Percentiles rank a stretch among this genome's conserved stretches.
Conservation (phyloP, 768 basidiomycete species). For the Rhizopogon salebrosus region DNA sequence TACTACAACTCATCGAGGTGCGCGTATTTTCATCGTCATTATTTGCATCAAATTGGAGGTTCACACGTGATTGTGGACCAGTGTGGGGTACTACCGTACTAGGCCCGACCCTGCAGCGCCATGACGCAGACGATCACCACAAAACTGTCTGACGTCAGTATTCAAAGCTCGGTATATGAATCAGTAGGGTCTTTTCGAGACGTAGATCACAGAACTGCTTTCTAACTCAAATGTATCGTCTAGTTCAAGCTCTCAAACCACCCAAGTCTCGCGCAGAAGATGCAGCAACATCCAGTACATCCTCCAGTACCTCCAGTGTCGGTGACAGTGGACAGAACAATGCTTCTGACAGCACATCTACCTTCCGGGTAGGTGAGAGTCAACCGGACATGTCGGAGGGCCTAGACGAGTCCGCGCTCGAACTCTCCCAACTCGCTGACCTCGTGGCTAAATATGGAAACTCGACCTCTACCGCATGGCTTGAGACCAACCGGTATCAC, state of each 20-base stretch:
- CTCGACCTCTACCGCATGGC: constrained; percentile 65
- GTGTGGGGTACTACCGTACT: too few relatives aligned
- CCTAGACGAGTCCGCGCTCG: constrained; percentile 3
- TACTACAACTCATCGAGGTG: too few relatives aligned
- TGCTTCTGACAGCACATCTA: neutral
- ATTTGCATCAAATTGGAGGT: too few relatives aligned
- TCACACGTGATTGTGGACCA: too few relatives aligned
- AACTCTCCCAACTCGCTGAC: constrained; percentile 31
- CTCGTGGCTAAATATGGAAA: constrained; percentile 65
- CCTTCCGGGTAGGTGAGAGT: neutral
- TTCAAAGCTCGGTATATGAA: neutral
- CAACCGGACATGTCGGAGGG: neutral
- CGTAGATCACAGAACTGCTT: neutral
- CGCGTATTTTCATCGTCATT: too few relatives aligned
- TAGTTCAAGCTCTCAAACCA: neutral
- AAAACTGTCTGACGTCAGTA: too few relatives aligned
- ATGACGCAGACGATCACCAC: too few relatives aligned
- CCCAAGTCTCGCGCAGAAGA: neutral
- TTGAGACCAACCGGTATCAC: constrained; percentile 51
- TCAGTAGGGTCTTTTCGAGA: neutral
- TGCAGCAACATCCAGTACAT: neutral
- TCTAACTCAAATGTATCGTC: neutral
- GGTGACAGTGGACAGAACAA: neutral
- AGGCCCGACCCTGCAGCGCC: too few relatives aligned
- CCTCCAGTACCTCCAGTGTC: neutral